Base-by-base conservation (phyloP, 2,329 filamentous ascomycete genomes). In the Phialemonium atrogriseum region DNA sequence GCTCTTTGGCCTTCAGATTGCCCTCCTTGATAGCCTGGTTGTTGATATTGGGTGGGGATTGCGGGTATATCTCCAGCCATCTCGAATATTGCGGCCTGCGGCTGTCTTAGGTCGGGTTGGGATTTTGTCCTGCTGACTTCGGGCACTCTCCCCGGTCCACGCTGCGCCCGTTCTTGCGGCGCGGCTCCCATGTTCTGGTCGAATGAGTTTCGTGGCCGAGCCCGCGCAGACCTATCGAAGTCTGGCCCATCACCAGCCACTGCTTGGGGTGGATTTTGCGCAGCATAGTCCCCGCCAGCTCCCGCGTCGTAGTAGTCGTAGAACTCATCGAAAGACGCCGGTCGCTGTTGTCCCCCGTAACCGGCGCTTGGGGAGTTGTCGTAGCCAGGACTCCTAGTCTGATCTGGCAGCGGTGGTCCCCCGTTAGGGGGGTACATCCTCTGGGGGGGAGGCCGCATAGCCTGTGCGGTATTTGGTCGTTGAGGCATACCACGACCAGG, bases 41-140 rank as follows among this genome's bases (percentile, higher is more conserved):
- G 43, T 13, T 46, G 51, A 27, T 53, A 55, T 15, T 46, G 49
- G 37, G 36, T 49, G 32, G 57, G 68, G 48, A 66, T 58, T 24
- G 58, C 62, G 9, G 77, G 76, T 18, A 78, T 55, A 43, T 84
- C 77, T 16, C 62, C 68, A 2, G 73, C 77, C 69, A 88, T 80
- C 47, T 86, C 84, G 43, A 86, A 86, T 2, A 83, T 68, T 7
- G 81, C 82, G 3, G 74, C 66, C 44, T 83, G 75, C 4, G 71
- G 68, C 42, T 76, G 68, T 21, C 73, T 66, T 36, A 82, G 56
- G 47, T 82, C 72, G 18, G 79, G 77, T 47, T 84, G 79, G 9
- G 79, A 84, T 41, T 77, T 77, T 11, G 76, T 73, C 37, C 70
- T 68, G 36, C 64, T 71, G 30, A 79, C 52, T 42, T 73, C 66